Conservation (phyloP, 2,329 filamentous ascomycete species). For the Aschersonia sp. region DNA sequence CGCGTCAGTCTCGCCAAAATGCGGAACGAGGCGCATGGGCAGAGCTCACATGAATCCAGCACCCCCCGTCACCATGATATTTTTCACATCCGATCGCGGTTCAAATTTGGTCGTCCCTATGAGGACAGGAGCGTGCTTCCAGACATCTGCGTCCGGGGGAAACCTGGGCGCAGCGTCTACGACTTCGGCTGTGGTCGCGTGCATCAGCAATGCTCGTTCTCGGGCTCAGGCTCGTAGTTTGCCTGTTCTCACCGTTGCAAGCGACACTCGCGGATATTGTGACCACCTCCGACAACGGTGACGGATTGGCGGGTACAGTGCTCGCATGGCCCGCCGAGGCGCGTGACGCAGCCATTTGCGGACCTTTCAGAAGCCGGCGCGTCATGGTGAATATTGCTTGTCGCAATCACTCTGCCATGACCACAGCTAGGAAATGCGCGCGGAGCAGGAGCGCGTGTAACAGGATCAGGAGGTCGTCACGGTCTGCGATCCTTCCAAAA, state of each 20-base stretch:
- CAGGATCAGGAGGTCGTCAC: too few species aligned
- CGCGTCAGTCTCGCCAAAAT: background rate
- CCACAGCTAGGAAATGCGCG: background rate
- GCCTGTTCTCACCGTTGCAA: slow-evolving; percentile 5
- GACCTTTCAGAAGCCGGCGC: slow-evolving; percentile 4
- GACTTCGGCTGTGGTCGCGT: slow-evolving; percentile 2
- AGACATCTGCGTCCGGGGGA: slow-evolving; percentile 47
- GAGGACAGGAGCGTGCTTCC: slow-evolving; percentile 57
- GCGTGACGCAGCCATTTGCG: slow-evolving; percentile 3
- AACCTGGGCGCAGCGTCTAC: slow-evolving; percentile 22
- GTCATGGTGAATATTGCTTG: slow-evolving; percentile 4
- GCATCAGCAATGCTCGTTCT: background rate
- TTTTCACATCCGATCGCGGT: slow-evolving; percentile 53
- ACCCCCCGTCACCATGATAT: slow-evolving; percentile 73
- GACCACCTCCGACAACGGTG: slow-evolving; percentile 2
- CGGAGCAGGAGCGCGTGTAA: background rate
- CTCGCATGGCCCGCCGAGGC: background rate
- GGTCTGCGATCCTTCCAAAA: too few species aligned
- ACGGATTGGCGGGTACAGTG: background rate
- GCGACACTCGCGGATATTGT: slow-evolving; percentile 1
- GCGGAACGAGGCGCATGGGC: background rate
- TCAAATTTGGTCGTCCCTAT: slow-evolving; percentile 57
- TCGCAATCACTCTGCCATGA: background rate
- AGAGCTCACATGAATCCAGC: slow-evolving; percentile 67
- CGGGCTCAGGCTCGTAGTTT: too few species aligned